Evolutionary conservation across 2,329 filamentous ascomycete genomes (phyloP), one percentile per base, ranked within the genome.

Genomic region (Claviceps spartinae): DNA sequence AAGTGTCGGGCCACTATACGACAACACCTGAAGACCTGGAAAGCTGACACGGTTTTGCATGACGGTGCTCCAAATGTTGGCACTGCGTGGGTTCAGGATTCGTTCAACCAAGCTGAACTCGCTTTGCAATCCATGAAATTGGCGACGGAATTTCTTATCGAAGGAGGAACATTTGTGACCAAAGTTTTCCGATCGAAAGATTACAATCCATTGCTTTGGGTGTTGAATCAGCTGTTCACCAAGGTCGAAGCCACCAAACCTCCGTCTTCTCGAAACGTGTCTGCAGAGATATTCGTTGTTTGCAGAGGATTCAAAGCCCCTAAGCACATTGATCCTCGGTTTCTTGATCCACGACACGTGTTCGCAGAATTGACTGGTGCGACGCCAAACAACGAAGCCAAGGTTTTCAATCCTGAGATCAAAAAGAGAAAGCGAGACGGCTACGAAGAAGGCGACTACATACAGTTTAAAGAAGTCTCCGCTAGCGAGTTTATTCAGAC

Each of bases 161-260:
- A 91, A 65, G 88, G 90, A 46, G 93, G 93, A 57, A 91, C 84
- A 8, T 97, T 97, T 58, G 90, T 97, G 45, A 97, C 91, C 52
- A 98, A 98, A 70, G 88, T 98, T 44, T 98, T 98, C 75, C 76
- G 93, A 56, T 95, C 88, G 37, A 97, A 96, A 65, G 91, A 98
- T 65, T 97, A 95, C 73, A 96, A 96, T 65, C 84, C 88, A 54
- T 71, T 98, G 46, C 77, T 97, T 48, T 98, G 93, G 93, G 90
- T 97, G 37, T 89, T 97, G 73, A 95, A 95, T 65, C 93, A 98
- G 67, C 77, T 98, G 1, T 98, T 98, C 72, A 78, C 78, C 47
- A 94, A 93, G 59, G 93, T 98, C 57, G 91, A 98, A 66, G 91
- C 94, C 48, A 98, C 93, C 5, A 98, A 98, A 69, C 93, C 93